A percentile compares a stretch with the other conserved stretches of the same genome.
Evolutionary conservation across 1,139 yeast species (phyloP).

Genomic region (Saccharomyces pastorianus): DNA sequence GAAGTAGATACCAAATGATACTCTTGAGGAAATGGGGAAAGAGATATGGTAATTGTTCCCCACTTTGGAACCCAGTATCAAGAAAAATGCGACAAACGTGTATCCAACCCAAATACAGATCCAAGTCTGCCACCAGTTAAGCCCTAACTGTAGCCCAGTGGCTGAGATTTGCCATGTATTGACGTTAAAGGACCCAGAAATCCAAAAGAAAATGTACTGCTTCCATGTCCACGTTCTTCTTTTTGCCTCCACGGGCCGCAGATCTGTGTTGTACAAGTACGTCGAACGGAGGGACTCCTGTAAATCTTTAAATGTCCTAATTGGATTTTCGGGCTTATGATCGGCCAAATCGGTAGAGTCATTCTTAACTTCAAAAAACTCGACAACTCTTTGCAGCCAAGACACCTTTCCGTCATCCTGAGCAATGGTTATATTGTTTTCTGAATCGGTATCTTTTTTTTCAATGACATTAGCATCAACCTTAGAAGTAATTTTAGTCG

Average conservation of each 20-base stretch:
- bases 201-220: constrained; percentile 71
- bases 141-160: constrained; percentile 63
- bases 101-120: constrained; percentile 75
- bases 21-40: constrained; percentile 67
- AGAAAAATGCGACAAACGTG: constrained; percentile 51
- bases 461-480: not conserved
- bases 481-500: not conserved
- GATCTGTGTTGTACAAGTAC: constrained; percentile 61
- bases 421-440: not conserved
- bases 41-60: constrained; percentile 71
- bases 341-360: constrained; percentile 5
- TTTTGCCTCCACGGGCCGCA: constrained; percentile 56
- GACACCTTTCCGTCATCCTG: not conserved
- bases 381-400: constrained; percentile 5
- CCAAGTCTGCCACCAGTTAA: constrained; percentile 89
- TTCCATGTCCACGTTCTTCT: constrained; percentile 76
- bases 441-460: not conserved
- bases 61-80: constrained; percentile 56
- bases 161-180: constrained; percentile 89
- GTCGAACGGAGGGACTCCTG: constrained; percentile 34
- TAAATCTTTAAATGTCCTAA: not conserved
- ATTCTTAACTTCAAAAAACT: constrained; percentile 13
- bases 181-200: constrained; percentile 78
- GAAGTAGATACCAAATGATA: constrained; percentile 70
- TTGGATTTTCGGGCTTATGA: constrained; percentile 1